phyloP scores from a whole-genome alignment of 2,329 filamentous ascomycete genomes.

The Didymellaceae sp. region DNA sequence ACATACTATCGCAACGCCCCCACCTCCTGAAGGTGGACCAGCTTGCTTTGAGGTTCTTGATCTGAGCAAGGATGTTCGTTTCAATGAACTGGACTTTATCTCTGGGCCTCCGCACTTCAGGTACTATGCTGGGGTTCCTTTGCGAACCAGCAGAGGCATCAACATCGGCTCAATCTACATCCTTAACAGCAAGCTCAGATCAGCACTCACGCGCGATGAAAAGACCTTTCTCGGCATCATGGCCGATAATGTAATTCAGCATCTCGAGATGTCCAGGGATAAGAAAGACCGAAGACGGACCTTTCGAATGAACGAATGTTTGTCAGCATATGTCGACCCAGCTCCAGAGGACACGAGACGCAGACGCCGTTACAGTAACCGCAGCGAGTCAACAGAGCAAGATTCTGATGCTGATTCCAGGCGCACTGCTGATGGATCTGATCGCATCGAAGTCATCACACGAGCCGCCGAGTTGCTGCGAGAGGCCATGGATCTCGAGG shows the following conservation, averaged over 20 bases:
- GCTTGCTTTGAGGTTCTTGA: constrained; percentile 51
- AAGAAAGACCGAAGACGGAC: constrained; percentile 39
- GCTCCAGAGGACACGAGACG: neutral
- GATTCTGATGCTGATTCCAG: constrained; percentile 4
- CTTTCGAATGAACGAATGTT: constrained; percentile 34
- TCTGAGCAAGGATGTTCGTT: constrained; percentile 41
- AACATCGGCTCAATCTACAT: constrained; percentile 45
- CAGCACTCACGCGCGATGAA: constrained; percentile 21
- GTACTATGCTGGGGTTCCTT: constrained; percentile 45
- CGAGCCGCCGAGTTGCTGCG: constrained; percentile 58
- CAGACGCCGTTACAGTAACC: constrained; percentile 3
- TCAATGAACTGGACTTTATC: constrained; percentile 41
- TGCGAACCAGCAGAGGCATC: constrained; percentile 39
- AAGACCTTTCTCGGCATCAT: constrained; percentile 34
- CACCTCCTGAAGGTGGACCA: constrained; percentile 34
- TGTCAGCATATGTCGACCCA: constrained; percentile 34
- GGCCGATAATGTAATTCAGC: constrained; percentile 41
- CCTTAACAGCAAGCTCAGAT: constrained; percentile 33
- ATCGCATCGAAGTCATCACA: constrained; percentile 53
- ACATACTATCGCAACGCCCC: constrained; percentile 32
- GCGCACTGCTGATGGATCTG: constrained; percentile 33
- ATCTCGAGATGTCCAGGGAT: constrained; percentile 45
- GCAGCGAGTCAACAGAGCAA: constrained; percentile 1
- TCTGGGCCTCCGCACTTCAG: constrained; percentile 33
- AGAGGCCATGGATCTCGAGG: constrained; percentile 54